These are phyloP conservation scores for Millerozyma miso DNA, from an alignment of 805 yeast species.

Conservation along the genomic window DNA sequence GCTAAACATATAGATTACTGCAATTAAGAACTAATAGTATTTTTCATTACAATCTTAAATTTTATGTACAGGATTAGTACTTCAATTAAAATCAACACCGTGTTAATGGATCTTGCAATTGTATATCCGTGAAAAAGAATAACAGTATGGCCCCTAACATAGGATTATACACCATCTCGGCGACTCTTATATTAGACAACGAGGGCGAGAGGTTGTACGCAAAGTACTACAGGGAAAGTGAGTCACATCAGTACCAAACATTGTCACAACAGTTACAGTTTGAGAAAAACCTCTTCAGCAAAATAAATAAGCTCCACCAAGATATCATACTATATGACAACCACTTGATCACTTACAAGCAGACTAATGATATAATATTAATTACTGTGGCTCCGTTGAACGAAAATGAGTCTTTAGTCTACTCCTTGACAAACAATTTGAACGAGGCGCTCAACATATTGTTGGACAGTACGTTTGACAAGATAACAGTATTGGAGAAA, in stretches of 20 bases:
- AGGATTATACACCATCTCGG: conserved; percentile 78
- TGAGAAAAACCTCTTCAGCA: conserved; percentile 66
- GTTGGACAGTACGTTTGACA: conserved; percentile 68
- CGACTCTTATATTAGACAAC: conserved; percentile 74
- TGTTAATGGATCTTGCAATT: conserved; percentile 1
- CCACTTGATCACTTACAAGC: conserved; percentile 82
- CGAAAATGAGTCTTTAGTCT: conserved; percentile 83
- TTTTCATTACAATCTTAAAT: neutral
- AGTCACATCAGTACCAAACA: conserved; percentile 36
- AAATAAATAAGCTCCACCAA: conserved; percentile 75
- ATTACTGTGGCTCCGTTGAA: conserved; percentile 69
- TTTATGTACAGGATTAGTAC: neutral
- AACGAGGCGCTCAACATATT: conserved; percentile 78
- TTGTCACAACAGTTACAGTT: conserved; percentile 68
- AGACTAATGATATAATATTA: conserved; percentile 68
- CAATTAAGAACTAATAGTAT: conserved; percentile 1
- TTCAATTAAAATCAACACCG: conserved; percentile 7
- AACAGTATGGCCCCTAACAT: conserved; percentile 41
- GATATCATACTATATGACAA: conserved; percentile 79
- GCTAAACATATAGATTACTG: neutral
- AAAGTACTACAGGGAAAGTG: conserved; percentile 76
- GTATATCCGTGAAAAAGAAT: neutral
- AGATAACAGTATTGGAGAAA: conserved; percentile 69
- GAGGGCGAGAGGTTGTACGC: conserved; percentile 78
- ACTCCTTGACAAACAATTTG: conserved; percentile 70